Base-by-base conservation (phyloP, 805 yeast species). In the Wickerhamomyces strasburgensis region DNA sequence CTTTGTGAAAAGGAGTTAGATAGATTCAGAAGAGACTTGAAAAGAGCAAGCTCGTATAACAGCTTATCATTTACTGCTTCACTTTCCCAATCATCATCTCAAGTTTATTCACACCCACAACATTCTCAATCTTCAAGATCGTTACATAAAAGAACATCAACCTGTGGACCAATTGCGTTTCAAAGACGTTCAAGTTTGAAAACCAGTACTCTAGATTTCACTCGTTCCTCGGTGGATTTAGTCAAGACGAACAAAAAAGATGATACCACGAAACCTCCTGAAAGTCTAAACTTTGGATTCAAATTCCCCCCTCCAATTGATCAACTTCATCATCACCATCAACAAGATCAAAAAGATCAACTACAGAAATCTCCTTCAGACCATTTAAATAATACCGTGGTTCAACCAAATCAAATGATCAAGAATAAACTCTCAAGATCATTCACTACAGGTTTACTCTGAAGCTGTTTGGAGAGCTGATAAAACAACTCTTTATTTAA, bases 1-100 rank as follows among this genome's bases (percentile, higher is more conserved):
- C 68, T 66, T 47, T 71, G 82, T 47, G 81, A 75, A 50, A 64
- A 67, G 7, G 78, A 75, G 47, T 53, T 78, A 65, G 62, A 65
- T 40, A 61, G 68, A 47, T 78, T 78, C 54, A 70, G 78, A 45
- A 58, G 60, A 30, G 69, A 68, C 42, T 59, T 66, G 32, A 66
- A 63, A 38, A 56, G 57, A 44, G 66, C 60, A 8, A 59, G 62
- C 14, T 65, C 72, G 3, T 50, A 57, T 37, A 56, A 58, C 35
- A 47, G 47, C 25, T 34, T 55, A 34, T 44, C 52, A 29, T 47
- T 40, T 27, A 40, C 51, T 27, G 52, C 53, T 28, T 47, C 50
- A 3, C 29, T 41, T 15, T 38, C 43, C 19, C 24, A 33, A 9
- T 32, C 38, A 30, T 29, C 41, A 24, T n/a, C 43, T n/a, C 37